A percentile compares a stretch with the other conserved stretches of the same genome.
Evolutionary conservation across 192 early-diverging fungal genomes (phyloP).

Genomic region (Coemansia sp.): DNA sequence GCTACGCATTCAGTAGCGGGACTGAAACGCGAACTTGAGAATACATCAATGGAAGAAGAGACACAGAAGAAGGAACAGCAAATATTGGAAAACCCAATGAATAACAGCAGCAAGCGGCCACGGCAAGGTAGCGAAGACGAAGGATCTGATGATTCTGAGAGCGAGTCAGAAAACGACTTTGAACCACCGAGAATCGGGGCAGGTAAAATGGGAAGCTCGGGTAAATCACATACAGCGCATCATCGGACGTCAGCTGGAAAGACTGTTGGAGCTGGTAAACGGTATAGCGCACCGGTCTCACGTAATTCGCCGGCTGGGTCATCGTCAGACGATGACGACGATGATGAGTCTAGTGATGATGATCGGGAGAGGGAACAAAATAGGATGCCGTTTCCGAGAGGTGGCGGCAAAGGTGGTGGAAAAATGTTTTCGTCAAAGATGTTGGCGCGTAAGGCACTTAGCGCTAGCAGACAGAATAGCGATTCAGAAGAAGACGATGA

Average conservation of each 20-base stretch:
- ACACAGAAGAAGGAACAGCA: neutral
- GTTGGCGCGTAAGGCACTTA: slow-evolving; percentile 48
- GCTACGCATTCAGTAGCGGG: neutral
- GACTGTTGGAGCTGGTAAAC: slow-evolving; percentile 45
- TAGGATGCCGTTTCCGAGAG: slow-evolving; percentile 11
- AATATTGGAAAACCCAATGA: neutral
- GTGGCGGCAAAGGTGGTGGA: slow-evolving; percentile 52
- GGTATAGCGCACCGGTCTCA: slow-evolving; percentile 29
- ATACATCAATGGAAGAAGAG: neutral
- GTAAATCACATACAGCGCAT: slow-evolving; percentile 11
- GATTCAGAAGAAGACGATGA: slow-evolving; percentile 15
- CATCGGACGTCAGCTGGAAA: slow-evolving; percentile 38
- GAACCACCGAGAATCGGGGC: slow-evolving; percentile 15
- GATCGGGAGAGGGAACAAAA: slow-evolving; percentile 1
- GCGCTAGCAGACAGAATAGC: slow-evolving; percentile 29
- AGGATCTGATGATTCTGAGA: neutral
- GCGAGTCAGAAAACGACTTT: slow-evolving; percentile 28
- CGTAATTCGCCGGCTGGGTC: slow-evolving; percentile 23
- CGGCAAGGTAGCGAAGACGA: neutral
- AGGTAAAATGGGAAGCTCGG: slow-evolving; percentile 14
- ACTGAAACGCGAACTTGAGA: slow-evolving; percentile 17
- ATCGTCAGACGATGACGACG: neutral
- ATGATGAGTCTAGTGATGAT: slow-evolving; percentile 7
- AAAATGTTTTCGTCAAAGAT: slow-evolving; percentile 57
- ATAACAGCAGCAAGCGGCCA: slow-evolving; percentile 1